Conservation (phyloP, 1,284 basidiomycete genomes). For the Thecaphora frezii region DNA sequence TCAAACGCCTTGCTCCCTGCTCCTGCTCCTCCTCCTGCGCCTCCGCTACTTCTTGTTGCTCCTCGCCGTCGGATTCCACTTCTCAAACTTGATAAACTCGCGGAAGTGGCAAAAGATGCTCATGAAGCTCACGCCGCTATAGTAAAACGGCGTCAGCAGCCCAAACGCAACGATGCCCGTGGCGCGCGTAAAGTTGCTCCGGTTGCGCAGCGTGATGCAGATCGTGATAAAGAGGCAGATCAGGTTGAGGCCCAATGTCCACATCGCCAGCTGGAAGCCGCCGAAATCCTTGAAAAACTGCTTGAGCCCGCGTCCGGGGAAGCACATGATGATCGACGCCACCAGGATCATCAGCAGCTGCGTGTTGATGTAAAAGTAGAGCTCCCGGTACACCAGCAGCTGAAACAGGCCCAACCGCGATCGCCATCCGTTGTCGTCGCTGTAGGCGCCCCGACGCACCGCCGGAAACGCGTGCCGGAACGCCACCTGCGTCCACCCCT, state of each 20-base stretch:
- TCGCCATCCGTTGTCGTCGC: conserved; percentile 32
- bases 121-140: conserved; percentile 36
- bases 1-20: no score
- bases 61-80: conserved; percentile 39
- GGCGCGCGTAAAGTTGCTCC: conserved; percentile 39
- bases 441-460: conserved; percentile 37
- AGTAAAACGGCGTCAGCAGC: conserved; percentile 36
- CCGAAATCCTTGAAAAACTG: conserved; percentile 37
- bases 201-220: conserved; percentile 43
- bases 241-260: conserved; percentile 39
- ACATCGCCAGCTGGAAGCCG: conserved; percentile 35
- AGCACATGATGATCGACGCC: conserved; percentile 21
- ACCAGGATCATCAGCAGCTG: conserved; percentile 34
- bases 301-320: conserved; percentile 22
- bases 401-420: conserved; percentile 46
- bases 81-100: conserved; percentile 46
- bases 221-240: conserved; percentile 39
- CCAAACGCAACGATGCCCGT: conserved; percentile 40
- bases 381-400: conserved; percentile 42
- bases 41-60: conserved; percentile 27
- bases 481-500: conserved; percentile 53
- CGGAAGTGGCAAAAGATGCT: conserved; percentile 50
- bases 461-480: conserved; percentile 43
- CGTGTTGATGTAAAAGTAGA: conserved; percentile 42
- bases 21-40: no score